Conservation (phyloP, 2,329 filamentous ascomycete species). For the Aureobasidium sp. region DNA sequence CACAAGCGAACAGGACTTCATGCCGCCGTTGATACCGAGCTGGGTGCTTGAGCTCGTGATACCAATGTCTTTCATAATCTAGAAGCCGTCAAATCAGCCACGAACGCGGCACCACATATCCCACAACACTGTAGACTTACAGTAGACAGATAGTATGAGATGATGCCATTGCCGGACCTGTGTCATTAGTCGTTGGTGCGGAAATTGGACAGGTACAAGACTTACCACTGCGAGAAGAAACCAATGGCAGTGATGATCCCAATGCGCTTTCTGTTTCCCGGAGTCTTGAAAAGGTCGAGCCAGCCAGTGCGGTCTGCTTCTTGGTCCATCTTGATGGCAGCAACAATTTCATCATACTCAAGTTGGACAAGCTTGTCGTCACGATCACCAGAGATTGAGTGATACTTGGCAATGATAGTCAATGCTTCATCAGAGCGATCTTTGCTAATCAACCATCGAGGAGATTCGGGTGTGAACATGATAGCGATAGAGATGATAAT, state of each 20-base stretch:
- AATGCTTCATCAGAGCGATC: constrained; percentile 52
- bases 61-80: constrained; percentile 29
- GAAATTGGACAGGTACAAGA: background rate
- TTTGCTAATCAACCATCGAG: constrained; percentile 51
- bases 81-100: constrained; percentile 19
- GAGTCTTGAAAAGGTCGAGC: constrained; percentile 19
- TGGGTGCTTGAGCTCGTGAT: constrained; percentile 31
- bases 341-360: constrained; percentile 31
- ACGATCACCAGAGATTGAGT: constrained; percentile 40
- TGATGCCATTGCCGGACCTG: constrained; percentile 32
- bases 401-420: constrained; percentile 51
- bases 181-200: too few species aligned
- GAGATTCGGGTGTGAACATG: constrained; percentile 48
- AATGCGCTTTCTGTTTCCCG: constrained; percentile 32
- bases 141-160: constrained; percentile 27
- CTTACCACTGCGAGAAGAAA: constrained; percentile 33
- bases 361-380: constrained; percentile 28
- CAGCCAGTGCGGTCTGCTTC: constrained; percentile 34
- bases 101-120: too few species aligned
- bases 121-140: background rate
- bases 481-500: constrained; percentile 32
- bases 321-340: constrained; percentile 34
- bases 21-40: constrained; percentile 35
- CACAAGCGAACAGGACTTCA: background rate
- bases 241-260: constrained; percentile 32